Evolutionary conservation across 352 stramenopile genomes (phyloP).

Genomic region (Blastocystis sp.): DNA sequence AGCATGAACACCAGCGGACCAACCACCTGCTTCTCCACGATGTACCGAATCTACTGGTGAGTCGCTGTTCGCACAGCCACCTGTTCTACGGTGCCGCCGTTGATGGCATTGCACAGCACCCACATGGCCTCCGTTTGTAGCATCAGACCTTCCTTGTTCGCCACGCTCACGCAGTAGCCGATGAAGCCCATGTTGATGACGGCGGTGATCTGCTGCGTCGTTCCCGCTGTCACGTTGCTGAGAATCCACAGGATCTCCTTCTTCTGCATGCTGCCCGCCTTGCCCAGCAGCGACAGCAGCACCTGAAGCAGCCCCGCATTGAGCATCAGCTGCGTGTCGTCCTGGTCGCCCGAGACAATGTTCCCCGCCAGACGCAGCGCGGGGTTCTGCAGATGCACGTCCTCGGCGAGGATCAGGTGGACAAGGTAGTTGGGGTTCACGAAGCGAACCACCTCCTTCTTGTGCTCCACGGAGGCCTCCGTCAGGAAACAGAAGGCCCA

Average conservation of each 20-base stretch:
- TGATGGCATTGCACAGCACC: constrained; percentile 42
- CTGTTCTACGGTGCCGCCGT: constrained; percentile 32
- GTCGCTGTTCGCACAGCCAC: neutral
- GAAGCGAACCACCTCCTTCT: constrained; percentile 3
- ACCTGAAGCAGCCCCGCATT: constrained; percentile 87
- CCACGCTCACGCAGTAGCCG: neutral
- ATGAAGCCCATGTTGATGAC: constrained; percentile 39
- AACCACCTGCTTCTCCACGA: constrained; percentile 22
- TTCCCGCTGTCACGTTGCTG: constrained; percentile 96
- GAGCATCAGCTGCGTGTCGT: constrained; percentile 97
- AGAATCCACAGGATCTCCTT: constrained; percentile 99
- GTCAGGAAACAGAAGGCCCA: constrained; percentile 95
- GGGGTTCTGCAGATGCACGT: constrained; percentile 78
- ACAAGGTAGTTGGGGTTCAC: constrained; percentile 7
- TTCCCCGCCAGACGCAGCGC: constrained; percentile 91
- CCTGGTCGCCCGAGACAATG: constrained; percentile 95
- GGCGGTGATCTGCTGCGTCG: constrained; percentile 84
- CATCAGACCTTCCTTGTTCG: neutral
- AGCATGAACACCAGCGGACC: neutral
- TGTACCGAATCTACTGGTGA: constrained; percentile 31
- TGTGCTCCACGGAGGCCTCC: constrained; percentile 94
- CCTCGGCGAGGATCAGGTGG: constrained; percentile 68
- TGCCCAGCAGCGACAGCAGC: constrained; percentile 79
- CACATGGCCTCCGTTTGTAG: constrained; percentile 1
- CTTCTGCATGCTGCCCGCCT: constrained; percentile 90